phyloP scores from a whole-genome alignment of 331 rosid genomes.

The Phaseolus coccineus region DNA sequence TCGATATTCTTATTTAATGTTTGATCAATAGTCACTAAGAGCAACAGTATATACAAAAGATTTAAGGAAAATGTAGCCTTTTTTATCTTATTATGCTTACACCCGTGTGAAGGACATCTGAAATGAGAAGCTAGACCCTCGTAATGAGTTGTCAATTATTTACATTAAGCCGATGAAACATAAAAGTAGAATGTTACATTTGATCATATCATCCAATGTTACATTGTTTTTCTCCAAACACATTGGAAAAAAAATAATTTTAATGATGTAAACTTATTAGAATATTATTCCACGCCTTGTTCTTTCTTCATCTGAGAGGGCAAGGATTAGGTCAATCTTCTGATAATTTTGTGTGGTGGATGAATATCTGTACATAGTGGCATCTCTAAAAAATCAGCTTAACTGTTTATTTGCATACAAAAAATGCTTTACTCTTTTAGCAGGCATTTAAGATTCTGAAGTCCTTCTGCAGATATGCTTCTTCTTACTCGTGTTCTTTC shows the following conservation, averaged over 20 bases:
- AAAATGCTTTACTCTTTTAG: constrained; percentile 47
- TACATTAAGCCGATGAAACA: constrained; percentile 27
- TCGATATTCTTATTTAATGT: neutral
- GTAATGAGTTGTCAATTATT: constrained; percentile 11
- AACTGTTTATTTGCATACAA: neutral
- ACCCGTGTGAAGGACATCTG: neutral
- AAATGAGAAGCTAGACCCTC: neutral
- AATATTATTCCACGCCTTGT: constrained; percentile 1
- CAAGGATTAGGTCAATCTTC: constrained; percentile 37
- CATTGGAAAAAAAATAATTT: neutral
- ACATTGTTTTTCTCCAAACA: constrained; percentile 30
- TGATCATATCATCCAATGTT: constrained; percentile 12
- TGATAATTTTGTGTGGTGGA: constrained; percentile 26
- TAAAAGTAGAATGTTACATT: constrained; percentile 33
- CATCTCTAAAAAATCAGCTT: neutral
- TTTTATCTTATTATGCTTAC: neutral
- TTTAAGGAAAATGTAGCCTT: neutral
- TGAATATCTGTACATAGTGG: constrained; percentile 40
- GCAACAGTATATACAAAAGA: neutral
- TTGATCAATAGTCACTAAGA: neutral
- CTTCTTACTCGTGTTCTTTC: constrained; percentile 64
- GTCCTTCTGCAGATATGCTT: constrained; percentile 81
- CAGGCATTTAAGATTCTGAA: constrained; percentile 62
- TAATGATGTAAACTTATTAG: constrained; percentile 29
- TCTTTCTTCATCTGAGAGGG: constrained; percentile 33